Evolutionary conservation across 352 stramenopile genomes (phyloP), one percentile per base, ranked within the genome.

Genomic region (Phytophthora capsici): DNA sequence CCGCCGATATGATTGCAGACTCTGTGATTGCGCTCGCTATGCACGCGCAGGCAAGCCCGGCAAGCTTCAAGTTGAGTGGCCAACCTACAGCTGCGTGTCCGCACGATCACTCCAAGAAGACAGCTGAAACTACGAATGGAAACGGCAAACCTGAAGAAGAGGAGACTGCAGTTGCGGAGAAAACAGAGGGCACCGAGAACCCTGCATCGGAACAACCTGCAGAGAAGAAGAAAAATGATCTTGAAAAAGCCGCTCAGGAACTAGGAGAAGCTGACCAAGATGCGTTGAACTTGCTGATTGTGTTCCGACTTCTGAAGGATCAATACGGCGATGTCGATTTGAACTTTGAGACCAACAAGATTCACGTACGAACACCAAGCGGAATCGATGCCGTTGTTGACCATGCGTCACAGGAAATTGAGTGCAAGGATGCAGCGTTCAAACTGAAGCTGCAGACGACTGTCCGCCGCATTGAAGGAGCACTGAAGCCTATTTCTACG

Each of bases 11-110:
- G 69, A 95, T 99, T 55, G 96, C 96, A 17, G 96, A 99, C 82
- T 97, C 94, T 16, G 80, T 98, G n/a, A 94, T 98, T 37, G 94
- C 92, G 16, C 75, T 99, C 12, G 85, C 97, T n/a, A 98, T 99
- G 91, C 95, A 99, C 62, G 89, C 86, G 2, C 83, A 95, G 59
- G 86, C 89, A 44, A 93, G 87, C 57, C 84, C 82, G 6, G 86
- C 84, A 20, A 88, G 83, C 40, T 94, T 95, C 63, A 94, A 96
- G 69, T 57, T 94, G 20, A 90, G 82, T 60, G 71, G 75, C 7
- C 84, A 94, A 55, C 83, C 84, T 17, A 90, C 71, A 0, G 86
- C 88, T 10, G 86, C 83, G 6, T 95, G 87, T 53, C 84, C 80
- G 1, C 88, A 96, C 30, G 82, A 95, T 47, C 86, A 95, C 49